Evolutionary conservation across 176 grass and related monocot species (phyloP).

Genomic region (Bothriochloa decipiens): DNA sequence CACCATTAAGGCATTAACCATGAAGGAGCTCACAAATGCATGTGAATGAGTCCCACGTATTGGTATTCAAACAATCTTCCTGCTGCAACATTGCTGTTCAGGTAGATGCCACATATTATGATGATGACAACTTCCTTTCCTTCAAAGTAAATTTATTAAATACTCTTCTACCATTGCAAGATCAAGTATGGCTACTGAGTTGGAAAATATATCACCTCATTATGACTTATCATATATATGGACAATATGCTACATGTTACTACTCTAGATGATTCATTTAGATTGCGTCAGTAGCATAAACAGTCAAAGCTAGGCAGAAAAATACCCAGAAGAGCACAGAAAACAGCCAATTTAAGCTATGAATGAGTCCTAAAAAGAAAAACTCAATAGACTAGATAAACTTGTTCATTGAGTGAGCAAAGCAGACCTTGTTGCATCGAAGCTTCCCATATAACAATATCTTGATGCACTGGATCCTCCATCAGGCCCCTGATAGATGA

Average conservation of each 20-base stretch:
- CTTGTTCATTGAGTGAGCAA: no score
- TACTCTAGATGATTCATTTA: no score
- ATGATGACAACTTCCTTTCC: no score
- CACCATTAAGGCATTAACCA: constrained; percentile 50
- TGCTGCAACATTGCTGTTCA: constrained; percentile 84
- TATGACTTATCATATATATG: no score
- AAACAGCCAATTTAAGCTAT: constrained; percentile 56
- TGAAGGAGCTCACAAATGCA: constrained; percentile 86
- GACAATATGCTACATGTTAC: no score
- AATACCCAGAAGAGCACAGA: background rate
- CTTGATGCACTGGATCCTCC: constrained; percentile 92
- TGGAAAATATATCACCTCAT: no score
- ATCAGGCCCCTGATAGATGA: constrained; percentile 72
- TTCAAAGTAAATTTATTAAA: background rate
- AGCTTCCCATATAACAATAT: no score
- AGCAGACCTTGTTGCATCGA: constrained; percentile 74
- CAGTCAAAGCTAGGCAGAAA: background rate
- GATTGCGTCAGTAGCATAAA: constrained; percentile 1
- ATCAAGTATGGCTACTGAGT: no score
- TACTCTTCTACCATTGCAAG: no score
- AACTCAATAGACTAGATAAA: no score
- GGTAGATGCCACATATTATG: constrained; percentile 19
- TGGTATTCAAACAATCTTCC: constrained; percentile 46
- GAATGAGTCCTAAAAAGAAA: no score
- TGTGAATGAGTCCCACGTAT: constrained; percentile 92